Base-by-base conservation (phyloP, 2,329 filamentous ascomycete species). In the Monosporascus cannonballus region DNA sequence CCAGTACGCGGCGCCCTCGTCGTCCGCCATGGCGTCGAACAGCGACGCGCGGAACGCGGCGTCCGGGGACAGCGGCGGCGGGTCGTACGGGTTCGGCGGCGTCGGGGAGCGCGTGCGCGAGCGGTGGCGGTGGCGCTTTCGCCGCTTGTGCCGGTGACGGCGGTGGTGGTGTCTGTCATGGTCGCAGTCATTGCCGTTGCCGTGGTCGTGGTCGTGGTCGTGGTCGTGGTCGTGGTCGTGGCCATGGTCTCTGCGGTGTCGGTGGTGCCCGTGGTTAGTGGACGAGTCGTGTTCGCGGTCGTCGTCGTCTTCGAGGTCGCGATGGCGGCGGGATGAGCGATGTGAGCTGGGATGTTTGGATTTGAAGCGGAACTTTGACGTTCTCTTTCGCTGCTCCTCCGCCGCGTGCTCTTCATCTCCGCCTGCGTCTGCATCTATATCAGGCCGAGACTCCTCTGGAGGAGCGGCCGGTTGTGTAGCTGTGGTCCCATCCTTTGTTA, bases 1-100 rank as follows among this genome's bases (percentile, higher is more conserved):
- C 94, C 94, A 99, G 73, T 94, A 99, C 7, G 85, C 82, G 2
- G 94, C 94, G 47, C 93, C 94, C 72, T 99, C 94, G 66, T 97
- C 93, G 70, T 99, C 94, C 38, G 91, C 93, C 71, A 99, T 86
- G 34, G 94, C 94, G 69, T 99, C 94, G 72, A 97, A 97, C 5
- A 99, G 84, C 1, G 91, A 96, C 69, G 96, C 90, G 30, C 90
- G 86, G 69, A 99, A 99, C 1, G 93, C 90, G 0, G 80, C 76
- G 41, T 90, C 85, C 0, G 89, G 79, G 60, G 87, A 82, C 17
- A 89, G 74, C 0, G 74, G 68, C 2, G 71, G 70, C 3, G 71
- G 69, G 0, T 74, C 73, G 59, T 75, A 69, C 0, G 77, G 76
- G 54, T 81, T 75, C 0, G 71, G 70, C 0, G 75, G 74, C 3